Base-by-base conservation (phyloP, 2,329 filamentous ascomycete genomes). In the Trichoderma gracile region DNA sequence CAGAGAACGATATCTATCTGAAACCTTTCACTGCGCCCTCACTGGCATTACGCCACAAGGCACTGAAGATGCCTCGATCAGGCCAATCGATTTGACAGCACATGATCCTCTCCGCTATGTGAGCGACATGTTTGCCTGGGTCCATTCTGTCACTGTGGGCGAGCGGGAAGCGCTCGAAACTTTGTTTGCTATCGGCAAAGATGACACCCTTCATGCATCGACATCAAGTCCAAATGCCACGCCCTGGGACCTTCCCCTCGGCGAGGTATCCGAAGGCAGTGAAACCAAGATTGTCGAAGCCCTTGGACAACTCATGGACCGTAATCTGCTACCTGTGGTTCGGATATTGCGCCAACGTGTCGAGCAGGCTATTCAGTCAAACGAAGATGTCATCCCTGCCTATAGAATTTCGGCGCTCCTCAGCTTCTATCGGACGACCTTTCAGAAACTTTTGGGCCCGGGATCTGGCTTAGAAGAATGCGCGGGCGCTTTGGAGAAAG, bases 51-150 rank as follows among this genome's bases (percentile, higher is more conserved):
- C 83, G 14, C 79, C 85, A 6, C 83, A 82, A 12, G 84, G 86
- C 0, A 81, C 82, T 27, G 82, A 84, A 50, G 85, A 90, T 67
- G 78, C 80, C 25, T 84, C 84, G 2, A 81, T 89, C 42, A 97
- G 98, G 73, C 94, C 95, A 0, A 99, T 99, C 68, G 94, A 99
- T 73, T 86, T 98, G 70, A 90, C 89, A 12, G 94, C 95, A 0
- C 94, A 98, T 74, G 95, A 99, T 72, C 89, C 92, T 1, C 79
- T 98, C 27, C 87, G 95, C 21, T 98, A 98, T 75, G 88, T 96
- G 3, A 93, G 95, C 60, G 95, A 99, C 73, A 99, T 99, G 93
- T 84, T 99, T 15, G 95, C 95, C 5, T 99, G 95, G 95, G 88
- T 90, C 6, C 95, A 99, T 75, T 97, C 95, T 0, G 91, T 93